A percentile compares a stretch with the other conserved stretches of the same genome.
Evolutionary conservation across 768 basidiomycete species (phyloP).

Genomic region (Boletellus ananiceps): DNA sequence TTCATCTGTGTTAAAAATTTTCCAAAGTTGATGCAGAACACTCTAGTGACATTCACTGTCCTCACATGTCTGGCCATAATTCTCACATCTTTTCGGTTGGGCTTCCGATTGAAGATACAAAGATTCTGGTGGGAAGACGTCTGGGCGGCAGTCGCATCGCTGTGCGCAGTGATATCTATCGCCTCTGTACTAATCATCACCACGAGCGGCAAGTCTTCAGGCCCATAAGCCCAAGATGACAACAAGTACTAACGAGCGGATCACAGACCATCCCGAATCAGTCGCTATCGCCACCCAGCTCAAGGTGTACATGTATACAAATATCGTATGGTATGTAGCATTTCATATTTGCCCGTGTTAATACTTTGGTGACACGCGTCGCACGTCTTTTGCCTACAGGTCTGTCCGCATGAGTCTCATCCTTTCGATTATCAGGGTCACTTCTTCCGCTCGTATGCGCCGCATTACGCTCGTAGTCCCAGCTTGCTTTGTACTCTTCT

Average conservation of each 20-base stretch:
- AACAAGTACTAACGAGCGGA: neutral
- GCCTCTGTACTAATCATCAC: neutral
- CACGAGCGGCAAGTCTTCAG: neutral
- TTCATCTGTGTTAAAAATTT: neutral
- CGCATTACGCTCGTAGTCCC: neutral
- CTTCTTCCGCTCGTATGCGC: neutral
- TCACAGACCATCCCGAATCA: neutral
- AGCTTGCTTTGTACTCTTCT: conserved; percentile 1
- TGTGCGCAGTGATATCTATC: neutral
- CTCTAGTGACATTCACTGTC: conserved; percentile 3
- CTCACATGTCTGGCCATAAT: conserved; percentile 4
- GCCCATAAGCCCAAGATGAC: no score
- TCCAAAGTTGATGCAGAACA: neutral
- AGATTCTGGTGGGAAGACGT: conserved; percentile 23
- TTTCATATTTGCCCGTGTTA: neutral
- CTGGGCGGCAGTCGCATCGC: conserved; percentile 15
- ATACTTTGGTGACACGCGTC: neutral
- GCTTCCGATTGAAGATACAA: conserved; percentile 12
- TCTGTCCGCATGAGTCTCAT: conserved; percentile 18
- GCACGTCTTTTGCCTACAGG: conserved; percentile 2
- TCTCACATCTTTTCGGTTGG: conserved; percentile 14
- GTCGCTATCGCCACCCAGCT: neutral
- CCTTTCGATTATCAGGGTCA: conserved; percentile 11
- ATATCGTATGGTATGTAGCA: conserved; percentile 8
- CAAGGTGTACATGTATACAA: conserved; percentile 3